phyloP scores from a whole-genome alignment of 2,329 filamentous ascomycete species.

The Diaporthe vaccinii region DNA sequence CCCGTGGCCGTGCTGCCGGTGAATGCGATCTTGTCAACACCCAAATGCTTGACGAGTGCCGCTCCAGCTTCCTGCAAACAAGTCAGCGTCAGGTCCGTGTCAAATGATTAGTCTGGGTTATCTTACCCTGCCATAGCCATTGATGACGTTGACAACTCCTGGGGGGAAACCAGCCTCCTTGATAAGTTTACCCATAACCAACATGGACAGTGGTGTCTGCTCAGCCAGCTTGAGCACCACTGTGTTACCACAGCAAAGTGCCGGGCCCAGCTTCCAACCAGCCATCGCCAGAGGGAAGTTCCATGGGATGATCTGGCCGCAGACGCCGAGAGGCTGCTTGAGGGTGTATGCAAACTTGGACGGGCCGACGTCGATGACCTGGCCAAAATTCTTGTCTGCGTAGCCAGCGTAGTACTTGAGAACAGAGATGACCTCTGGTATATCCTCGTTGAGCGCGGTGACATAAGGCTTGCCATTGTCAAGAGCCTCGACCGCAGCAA shows the following conservation, averaged over 20 bases:
- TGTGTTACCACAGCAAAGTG: slow-evolving; percentile 74
- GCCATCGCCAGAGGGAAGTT: slow-evolving; percentile 85
- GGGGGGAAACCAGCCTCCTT: slow-evolving; percentile 82
- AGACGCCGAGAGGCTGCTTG: slow-evolving; percentile 83
- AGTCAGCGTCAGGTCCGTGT: not conserved
- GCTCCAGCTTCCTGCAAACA: slow-evolving; percentile 67
- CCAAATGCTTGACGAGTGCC: slow-evolving; percentile 73
- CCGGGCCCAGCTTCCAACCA: slow-evolving; percentile 82
- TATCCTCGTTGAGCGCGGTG: slow-evolving; percentile 74
- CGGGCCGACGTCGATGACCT: slow-evolving; percentile 80
- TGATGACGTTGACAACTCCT: slow-evolving; percentile 80
- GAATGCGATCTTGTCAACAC: slow-evolving; percentile 79
- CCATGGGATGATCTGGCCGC: slow-evolving; percentile 84
- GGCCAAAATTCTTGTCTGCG: slow-evolving; percentile 83
- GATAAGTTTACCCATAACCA: slow-evolving; percentile 75
- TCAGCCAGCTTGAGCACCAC: slow-evolving; percentile 75
- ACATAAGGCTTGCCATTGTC: slow-evolving; percentile 85
- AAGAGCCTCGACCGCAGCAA: slow-evolving; percentile 75
- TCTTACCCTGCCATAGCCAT: slow-evolving; percentile 69
- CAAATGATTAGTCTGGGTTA: not conserved
- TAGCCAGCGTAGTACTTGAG: slow-evolving; percentile 84
- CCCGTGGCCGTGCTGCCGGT: slow-evolving; percentile 79
- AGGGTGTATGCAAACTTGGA: slow-evolving; percentile 83
- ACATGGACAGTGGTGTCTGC: slow-evolving; percentile 73
- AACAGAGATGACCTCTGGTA: slow-evolving; percentile 62